Percentiles rank a stretch among this genome's conserved stretches.
Evolutionary conservation across 108 stramenopile genomes (phyloP).

Genomic region (Ochromonas danica): DNA sequence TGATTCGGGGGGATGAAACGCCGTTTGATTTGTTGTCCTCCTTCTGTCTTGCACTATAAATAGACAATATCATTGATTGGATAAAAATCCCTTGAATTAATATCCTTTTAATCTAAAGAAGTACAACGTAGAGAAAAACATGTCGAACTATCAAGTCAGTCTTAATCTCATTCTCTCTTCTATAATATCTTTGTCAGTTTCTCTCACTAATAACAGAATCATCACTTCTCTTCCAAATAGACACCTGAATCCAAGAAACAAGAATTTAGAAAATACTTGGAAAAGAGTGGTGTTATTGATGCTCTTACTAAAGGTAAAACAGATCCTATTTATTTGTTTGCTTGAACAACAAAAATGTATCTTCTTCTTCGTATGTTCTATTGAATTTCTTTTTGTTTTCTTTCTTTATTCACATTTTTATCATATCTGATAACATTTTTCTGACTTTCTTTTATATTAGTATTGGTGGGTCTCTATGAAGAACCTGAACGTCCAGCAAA

Average conservation of each 20-base stretch:
- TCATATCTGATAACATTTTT: neutral
- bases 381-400: neutral
- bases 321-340: conserved; percentile 91
- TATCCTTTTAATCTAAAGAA: too few species aligned
- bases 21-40: too few species aligned
- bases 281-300: conserved; percentile 88
- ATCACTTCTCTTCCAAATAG: too few species aligned
- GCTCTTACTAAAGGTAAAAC: conserved; percentile 79
- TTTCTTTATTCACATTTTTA: neutral
- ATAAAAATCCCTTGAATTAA: too few species aligned
- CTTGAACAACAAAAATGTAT: conserved; percentile 88
- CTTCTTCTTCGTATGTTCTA: conserved; percentile 42
- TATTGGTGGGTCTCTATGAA: conserved; percentile 85
- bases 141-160: too few species aligned
- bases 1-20: too few species aligned
- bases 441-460: conserved; percentile 30
- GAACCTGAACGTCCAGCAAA: conserved; percentile 84
- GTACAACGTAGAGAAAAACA: too few species aligned
- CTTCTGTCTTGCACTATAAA: too few species aligned
- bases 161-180: too few species aligned
- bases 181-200: too few species aligned
- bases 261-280: conserved; percentile 91
- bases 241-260: conserved; percentile 84
- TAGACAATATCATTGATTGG: too few species aligned
- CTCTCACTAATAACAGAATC: too few species aligned